Conservation (phyloP, 441 rosid genomes). For the Erodium moschatum region DNA sequence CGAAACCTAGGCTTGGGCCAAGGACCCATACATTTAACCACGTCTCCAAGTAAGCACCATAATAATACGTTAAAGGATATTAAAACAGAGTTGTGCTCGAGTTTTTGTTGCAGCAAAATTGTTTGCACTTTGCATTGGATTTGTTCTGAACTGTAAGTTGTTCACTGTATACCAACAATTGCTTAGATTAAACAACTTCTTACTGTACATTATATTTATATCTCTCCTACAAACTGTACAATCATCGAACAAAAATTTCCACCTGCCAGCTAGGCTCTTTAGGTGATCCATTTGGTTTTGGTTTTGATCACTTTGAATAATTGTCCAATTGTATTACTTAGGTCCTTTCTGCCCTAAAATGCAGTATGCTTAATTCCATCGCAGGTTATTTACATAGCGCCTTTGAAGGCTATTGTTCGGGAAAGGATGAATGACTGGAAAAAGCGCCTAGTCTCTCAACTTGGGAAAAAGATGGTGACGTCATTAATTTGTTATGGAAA, state of each 20-base stretch:
- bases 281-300: neutral
- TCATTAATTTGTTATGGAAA: slow-evolving; percentile 19
- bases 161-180: neutral
- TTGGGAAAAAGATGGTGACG: slow-evolving; percentile 85
- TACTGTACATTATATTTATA: neutral
- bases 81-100: neutral
- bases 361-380: slow-evolving; percentile 15
- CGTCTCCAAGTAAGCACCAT: neutral
- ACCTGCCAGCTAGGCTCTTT: slow-evolving; percentile 7
- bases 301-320: slow-evolving; percentile 1
- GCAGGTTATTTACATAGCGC: slow-evolving; percentile 97
- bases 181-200: too few relatives aligned
- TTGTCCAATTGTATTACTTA: slow-evolving; percentile 5
- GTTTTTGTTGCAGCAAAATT: slow-evolving; percentile 1
- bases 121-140: neutral
- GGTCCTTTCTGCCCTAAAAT: slow-evolving; percentile 15
- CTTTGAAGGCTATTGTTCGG: slow-evolving; percentile 96
- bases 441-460: slow-evolving; percentile 73
- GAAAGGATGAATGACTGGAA: slow-evolving; percentile 99
- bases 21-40: neutral
- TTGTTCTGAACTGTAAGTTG: neutral
- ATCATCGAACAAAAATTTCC: neutral
- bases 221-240: neutral
- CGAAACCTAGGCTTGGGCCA: neutral
- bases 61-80: slow-evolving; percentile 3